Base-by-base conservation (phyloP, 1,284 basidiomycete genomes). In the Sporisorium scitamineum region DNA sequence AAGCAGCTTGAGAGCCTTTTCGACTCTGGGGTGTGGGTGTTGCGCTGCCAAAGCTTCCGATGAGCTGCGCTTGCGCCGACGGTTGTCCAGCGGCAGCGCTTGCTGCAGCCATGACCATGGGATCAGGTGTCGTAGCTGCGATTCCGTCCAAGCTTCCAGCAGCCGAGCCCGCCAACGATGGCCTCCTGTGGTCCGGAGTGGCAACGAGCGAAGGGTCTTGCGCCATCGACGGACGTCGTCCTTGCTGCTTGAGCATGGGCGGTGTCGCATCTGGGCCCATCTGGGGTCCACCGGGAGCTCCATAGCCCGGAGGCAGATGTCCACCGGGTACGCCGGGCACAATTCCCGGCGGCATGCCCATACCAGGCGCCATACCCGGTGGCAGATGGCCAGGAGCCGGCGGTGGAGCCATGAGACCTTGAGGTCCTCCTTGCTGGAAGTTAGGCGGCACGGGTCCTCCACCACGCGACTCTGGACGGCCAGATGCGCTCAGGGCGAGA, bases 401-500 rank as follows among this genome's bases (percentile, higher is more conserved):
- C 29, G 74, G 74, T 0, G 74, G 74, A 6, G 74, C 74, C 74
- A 77, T 77, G 48, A 77, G 27, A 24, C 62, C 72, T 48, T 62
- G 61, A 53, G 61, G 62, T 1, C 64, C 70, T 20, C 52, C 68
- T 29, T 70, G 68, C 37, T 60, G 57, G 45, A 71, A 71, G 20
- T 18, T 44, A 37, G 64, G 58, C 54, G 58, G 57, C 37, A 62
- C 53, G 9, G 61, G 77, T n/a, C 73, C 70, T 37, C 64, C 62
- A 26, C 64, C 62, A 29, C 72, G 59, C 48, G 69, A 72, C 41
- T 78, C 67, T 16, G 76, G 61, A 34, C 69, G 52, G 51, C 75
- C 63, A 24, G 61, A 56, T 34, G 69, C 54, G 60, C 65, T 58
- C 24, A 65, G 48, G 20, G 72, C 70, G 27, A 74, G 31, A 31